These are phyloP conservation scores for Colletotrichum brevisporum DNA, from an alignment of 2,329 filamentous ascomycete genomes.

Conservation along the genomic window DNA sequence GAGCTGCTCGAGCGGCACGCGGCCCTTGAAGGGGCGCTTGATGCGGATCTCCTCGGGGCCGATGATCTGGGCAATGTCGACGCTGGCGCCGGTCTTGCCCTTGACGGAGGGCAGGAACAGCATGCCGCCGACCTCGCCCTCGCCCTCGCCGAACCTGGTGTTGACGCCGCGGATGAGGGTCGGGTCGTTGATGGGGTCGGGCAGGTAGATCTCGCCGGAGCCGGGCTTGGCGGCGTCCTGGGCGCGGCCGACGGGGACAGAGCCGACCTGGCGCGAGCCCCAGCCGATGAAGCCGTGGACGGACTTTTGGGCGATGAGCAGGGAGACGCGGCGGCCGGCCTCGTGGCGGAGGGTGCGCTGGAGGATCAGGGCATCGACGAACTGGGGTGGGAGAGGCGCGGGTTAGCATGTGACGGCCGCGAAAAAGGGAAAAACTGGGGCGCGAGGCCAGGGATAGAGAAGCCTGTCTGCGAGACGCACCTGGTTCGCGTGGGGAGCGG, in stretches of 20 bases:
- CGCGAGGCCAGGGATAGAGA: slow-evolving; percentile 12
- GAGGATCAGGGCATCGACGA: slow-evolving; percentile 94
- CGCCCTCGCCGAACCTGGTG: slow-evolving; percentile 82
- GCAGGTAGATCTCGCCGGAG: slow-evolving; percentile 86
- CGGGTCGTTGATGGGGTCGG: slow-evolving; percentile 88
- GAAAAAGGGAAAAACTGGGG: slow-evolving; percentile 27
- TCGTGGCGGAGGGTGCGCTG: slow-evolving; percentile 92
- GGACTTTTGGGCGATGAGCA: slow-evolving; percentile 95
- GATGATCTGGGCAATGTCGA: slow-evolving; percentile 86
- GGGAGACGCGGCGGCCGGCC: slow-evolving; percentile 88
- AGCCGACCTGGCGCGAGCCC: slow-evolving; percentile 86
- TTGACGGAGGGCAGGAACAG: slow-evolving; percentile 89
- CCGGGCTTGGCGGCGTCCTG: slow-evolving; percentile 89
- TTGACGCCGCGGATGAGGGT: slow-evolving; percentile 83
- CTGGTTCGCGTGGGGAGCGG: slow-evolving; percentile 96
- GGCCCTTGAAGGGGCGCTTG: slow-evolving; percentile 89
- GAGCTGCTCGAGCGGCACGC: slow-evolving; percentile 81
- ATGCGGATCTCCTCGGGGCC: slow-evolving; percentile 85
- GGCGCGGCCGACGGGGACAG: slow-evolving; percentile 92
- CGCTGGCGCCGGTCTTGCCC: slow-evolving; percentile 80
- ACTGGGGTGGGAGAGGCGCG: slow-evolving; percentile 64
- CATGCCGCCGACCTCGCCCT: slow-evolving; percentile 84
- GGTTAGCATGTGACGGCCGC: slow-evolving; percentile 36
- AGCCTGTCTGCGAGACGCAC: slow-evolving; percentile 54
- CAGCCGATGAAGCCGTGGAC: slow-evolving; percentile 94